These are phyloP conservation scores for Allantophomopsis cytisporea DNA, from an alignment of 2,329 filamentous ascomycete species.

Conservation along the genomic window DNA sequence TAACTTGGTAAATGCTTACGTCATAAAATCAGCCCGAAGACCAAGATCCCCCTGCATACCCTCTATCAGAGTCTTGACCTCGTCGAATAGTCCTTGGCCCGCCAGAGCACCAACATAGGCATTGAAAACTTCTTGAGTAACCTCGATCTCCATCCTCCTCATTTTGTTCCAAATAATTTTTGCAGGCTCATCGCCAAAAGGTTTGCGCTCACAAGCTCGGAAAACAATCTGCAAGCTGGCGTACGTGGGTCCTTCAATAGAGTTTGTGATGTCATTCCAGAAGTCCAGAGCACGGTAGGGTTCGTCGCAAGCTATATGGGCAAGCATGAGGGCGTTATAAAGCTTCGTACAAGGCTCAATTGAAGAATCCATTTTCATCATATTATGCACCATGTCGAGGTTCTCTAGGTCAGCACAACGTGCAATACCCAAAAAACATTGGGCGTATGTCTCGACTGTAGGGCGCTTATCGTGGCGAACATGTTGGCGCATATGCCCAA, in stretches of 20 bases:
- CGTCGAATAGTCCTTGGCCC: conserved; percentile 55
- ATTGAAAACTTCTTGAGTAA: conserved; percentile 60
- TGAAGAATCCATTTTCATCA: conserved; percentile 83
- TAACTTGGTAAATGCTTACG: conserved; percentile 38
- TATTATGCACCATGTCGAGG: conserved; percentile 72
- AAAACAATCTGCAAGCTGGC: conserved; percentile 72
- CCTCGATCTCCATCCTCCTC: conserved; percentile 61
- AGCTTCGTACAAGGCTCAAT: conserved; percentile 65
- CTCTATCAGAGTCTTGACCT: conserved; percentile 51
- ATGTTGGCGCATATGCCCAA: conserved; percentile 87
- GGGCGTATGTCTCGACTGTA: conserved; percentile 59
- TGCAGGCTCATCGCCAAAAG: conserved; percentile 43
- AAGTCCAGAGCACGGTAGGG: conserved; percentile 58
- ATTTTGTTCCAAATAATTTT: conserved; percentile 60
- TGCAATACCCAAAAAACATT: conserved; percentile 65
- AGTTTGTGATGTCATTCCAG: conserved; percentile 75
- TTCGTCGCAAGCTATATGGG: conserved; percentile 58
- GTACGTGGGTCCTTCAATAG: conserved; percentile 75
- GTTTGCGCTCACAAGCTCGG: conserved; percentile 55
- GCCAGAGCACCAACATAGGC: conserved; percentile 68
- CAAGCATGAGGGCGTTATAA: conserved; percentile 77
- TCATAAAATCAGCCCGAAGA: conserved; percentile 50
- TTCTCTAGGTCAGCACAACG: conserved; percentile 44
- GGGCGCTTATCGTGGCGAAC: conserved; percentile 50
- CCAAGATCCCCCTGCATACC: conserved; percentile 55